A percentile compares a stretch with the other conserved stretches of the same genome.
Conservation (phyloP, 176 grass and related monocot species). For the Cymbopogon citratus region DNA sequence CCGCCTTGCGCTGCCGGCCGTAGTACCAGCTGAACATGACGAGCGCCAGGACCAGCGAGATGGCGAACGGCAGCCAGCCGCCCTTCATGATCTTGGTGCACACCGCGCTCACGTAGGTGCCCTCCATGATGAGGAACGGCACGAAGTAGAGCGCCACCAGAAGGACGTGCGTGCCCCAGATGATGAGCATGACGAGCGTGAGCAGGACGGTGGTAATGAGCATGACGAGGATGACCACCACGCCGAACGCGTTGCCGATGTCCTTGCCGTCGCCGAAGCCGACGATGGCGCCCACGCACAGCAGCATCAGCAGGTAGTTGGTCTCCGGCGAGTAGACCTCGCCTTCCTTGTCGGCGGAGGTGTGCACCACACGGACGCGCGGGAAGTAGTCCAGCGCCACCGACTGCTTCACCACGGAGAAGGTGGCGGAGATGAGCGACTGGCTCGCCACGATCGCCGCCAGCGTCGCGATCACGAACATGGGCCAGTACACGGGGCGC, state of each 20-base stretch:
- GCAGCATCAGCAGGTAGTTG: slow-evolving; percentile 81
- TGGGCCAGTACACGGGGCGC: slow-evolving; percentile 70
- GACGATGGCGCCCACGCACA: slow-evolving; percentile 64
- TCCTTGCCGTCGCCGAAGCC: slow-evolving; percentile 70
- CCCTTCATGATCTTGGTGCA: slow-evolving; percentile 69
- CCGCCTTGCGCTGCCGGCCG: slow-evolving; percentile 59
- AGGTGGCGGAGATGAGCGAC: slow-evolving; percentile 80
- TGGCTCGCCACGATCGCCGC: slow-evolving; percentile 82
- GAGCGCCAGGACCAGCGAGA: slow-evolving; percentile 57
- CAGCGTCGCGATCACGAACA: slow-evolving; percentile 70
- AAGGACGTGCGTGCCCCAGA: slow-evolving; percentile 47
- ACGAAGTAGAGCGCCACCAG: slow-evolving; percentile 46
- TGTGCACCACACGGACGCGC: slow-evolving; percentile 82
- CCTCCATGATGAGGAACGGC: slow-evolving; percentile 53
- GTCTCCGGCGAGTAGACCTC: slow-evolving; percentile 84
- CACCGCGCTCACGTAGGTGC: slow-evolving; percentile 53
- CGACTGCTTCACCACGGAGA: slow-evolving; percentile 86
- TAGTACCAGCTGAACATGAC: slow-evolving; percentile 89
- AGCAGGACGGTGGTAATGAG: slow-evolving; percentile 80
- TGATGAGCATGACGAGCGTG: slow-evolving; percentile 71
- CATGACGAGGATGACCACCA: slow-evolving; percentile 86
- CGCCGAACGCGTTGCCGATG: slow-evolving; percentile 85
- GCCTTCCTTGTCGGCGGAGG: slow-evolving; percentile 62
- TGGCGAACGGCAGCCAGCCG: slow-evolving; percentile 71
- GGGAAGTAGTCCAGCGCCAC: slow-evolving; percentile 77